Evolutionary conservation across 805 yeast species (phyloP), one percentile per base, ranked within the genome.

Genomic region (Saccharomycopsis selenospora): DNA sequence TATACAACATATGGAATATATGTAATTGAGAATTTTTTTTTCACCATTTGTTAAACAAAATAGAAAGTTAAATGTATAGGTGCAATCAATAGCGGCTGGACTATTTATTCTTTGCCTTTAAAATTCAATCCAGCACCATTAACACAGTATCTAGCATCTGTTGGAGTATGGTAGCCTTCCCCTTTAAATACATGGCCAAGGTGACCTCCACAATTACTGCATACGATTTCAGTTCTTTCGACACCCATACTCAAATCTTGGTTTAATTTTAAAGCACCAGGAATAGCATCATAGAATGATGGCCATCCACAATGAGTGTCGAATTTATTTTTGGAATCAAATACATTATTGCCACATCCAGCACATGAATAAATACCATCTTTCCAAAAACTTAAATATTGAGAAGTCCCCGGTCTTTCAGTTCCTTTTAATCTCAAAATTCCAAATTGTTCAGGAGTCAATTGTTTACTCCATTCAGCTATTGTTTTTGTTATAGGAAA

Each of bases 281-380:
- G 95, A 36, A 86, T 69, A 1, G 95, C 96, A 50, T 87, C 84
- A 64, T 82, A 91, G 65, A 93, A 93, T 0, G 96, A 90, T 1
- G 99, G 99, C 99, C 99, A 93, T 2, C 99, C 99, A 65, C 99
- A 93, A 47, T 88, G 88, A 10, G 95, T 79, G 50, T 83, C 81
- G 59, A 93, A 93, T 64, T 93, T 91, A 3, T 96, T 76, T 27
- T 73, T 69, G 25, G 95, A 80, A 52, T 75, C 74, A 65, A 93
- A 93, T 26, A 93, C 67, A 10, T 96, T 95, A 40, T 75, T 69
- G 45, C 72, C 73, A 66, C 99, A 93, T 4, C 83, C 98, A 0
- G 85, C 96, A 67, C 99, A 93, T 42, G 69, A 67, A 64, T 89
- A 93, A 2, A 76, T 67, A 0, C 97, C 98, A 2, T 55, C 56